Percentiles rank a stretch among this genome's conserved stretches.
Conservation (phyloP, 192 early-diverging fungal species). For the Jimgerdemannia flammicorona region DNA sequence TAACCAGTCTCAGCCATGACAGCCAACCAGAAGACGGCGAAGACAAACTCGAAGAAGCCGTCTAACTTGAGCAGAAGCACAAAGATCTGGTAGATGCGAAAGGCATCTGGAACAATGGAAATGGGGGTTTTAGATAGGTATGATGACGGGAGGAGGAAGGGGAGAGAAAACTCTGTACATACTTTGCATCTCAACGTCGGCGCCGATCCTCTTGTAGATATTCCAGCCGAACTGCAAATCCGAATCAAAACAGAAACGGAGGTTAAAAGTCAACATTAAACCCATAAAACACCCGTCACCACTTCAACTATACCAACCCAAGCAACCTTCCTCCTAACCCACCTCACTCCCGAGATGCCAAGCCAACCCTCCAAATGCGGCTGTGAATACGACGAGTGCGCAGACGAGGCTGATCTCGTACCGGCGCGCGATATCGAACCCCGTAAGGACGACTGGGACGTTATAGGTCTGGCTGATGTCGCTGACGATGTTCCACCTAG, state of each 20-base stretch:
- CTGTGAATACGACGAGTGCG: not conserved
- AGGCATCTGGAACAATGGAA: constrained; percentile 38
- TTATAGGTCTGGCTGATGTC: not conserved
- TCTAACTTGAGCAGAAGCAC: constrained; percentile 77
- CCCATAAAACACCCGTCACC: not conserved
- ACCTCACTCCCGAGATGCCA: not conserved
- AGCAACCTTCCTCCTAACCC: not conserved
- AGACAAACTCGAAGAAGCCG: constrained; percentile 72
- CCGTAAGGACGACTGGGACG: not conserved
- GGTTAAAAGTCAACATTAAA: not conserved
- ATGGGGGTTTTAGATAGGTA: not conserved
- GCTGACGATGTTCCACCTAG: not conserved
- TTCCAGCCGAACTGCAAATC: constrained; percentile 39
- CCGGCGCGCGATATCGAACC: not conserved
- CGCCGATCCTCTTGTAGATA: constrained; percentile 63
- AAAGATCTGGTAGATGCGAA: constrained; percentile 71
- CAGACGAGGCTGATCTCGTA: not conserved
- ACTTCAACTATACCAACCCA: not conserved
- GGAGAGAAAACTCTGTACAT: constrained; percentile 14
- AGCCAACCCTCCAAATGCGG: not conserved
- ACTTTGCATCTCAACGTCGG: constrained; percentile 58
- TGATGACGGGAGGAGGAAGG: not conserved
- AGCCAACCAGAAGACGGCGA: constrained; percentile 60
- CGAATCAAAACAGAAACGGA: not conserved
- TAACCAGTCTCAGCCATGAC: not conserved